These are phyloP conservation scores for Herpetospermum pedunculosum DNA, from an alignment of 306 rosid species.

Conservation along the genomic window DNA sequence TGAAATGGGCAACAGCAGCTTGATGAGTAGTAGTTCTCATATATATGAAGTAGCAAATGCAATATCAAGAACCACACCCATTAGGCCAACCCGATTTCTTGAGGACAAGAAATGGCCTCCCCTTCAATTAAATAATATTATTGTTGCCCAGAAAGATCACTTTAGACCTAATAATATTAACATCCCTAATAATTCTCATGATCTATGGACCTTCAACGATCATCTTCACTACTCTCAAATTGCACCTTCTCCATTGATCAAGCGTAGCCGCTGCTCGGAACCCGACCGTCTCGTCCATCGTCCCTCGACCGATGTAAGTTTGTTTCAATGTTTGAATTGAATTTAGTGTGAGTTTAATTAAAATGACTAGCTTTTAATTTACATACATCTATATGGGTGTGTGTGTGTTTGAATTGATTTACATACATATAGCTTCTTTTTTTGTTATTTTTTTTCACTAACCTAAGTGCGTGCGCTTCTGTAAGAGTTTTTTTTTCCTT, in stretches of 20 bases:
- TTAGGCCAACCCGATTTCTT: slow-evolving; percentile 16
- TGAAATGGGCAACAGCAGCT: background rate
- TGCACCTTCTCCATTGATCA: slow-evolving; percentile 9
- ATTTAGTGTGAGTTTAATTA: background rate
- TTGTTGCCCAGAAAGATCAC: background rate
- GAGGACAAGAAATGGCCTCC: slow-evolving; percentile 30
- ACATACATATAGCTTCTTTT: too few relatives aligned
- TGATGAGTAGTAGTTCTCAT: background rate
- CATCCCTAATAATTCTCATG: slow-evolving; percentile 4
- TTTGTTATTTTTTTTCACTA: too few relatives aligned
- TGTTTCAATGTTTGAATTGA: background rate
- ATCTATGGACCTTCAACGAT: slow-evolving; percentile 17
- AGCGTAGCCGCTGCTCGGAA: background rate
- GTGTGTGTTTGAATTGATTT: too few relatives aligned
- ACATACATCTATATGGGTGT: too few relatives aligned
- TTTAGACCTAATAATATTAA: background rate
- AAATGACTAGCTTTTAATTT: background rate
- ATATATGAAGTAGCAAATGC: slow-evolving; percentile 4
- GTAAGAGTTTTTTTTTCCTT: too few relatives aligned
- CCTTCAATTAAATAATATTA: background rate
- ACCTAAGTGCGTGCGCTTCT: too few relatives aligned
- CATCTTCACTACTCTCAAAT: slow-evolving; percentile 16
- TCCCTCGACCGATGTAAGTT: slow-evolving; percentile 1
- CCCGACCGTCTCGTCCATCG: background rate
- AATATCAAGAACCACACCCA: slow-evolving; percentile 12